Base-by-base conservation (phyloP, 305 asterid species). In the Stenogyne calaminthoides region DNA sequence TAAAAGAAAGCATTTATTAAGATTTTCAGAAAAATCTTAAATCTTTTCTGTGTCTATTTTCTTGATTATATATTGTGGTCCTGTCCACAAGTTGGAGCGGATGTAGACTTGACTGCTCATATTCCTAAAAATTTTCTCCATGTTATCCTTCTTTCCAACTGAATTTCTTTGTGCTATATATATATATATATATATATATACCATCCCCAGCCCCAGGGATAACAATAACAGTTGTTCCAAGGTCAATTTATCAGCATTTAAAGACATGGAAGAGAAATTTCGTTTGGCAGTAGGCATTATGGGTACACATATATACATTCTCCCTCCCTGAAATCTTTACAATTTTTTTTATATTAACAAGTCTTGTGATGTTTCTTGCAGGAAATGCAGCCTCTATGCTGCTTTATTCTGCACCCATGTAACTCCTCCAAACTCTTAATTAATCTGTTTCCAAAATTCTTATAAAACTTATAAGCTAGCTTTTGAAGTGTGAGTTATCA, bases 401-500 rank as follows among this genome's bases (percentile, higher is more conserved):
- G 63, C 91, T 89, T 19, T 91, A 87, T 68, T 81, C 90, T 16
- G 89, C 95, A 32, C 97, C 97, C 70, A 59, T 86, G 97, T 89
- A 86, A 73, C 54, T 42, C 47, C 54, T 42, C 47, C 55, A 64
- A 60, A 67, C 15, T 74, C 71, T 71, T 46, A 18, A 1, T 20
- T 42, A 9, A 6, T 36, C 36, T 36, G 42, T 75, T 18, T 1
- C 32, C 32, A 27, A 58, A 74, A 34, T 11, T 16, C 51, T 20
- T 55, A 36, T 46, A 22, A 18, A 44, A 12, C 40, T 46, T 19
- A n/a, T n/a, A n/a, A n/a, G n/a, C n/a, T n/a, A 40, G 4, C 27
- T 51, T 27, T 52, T 9, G 69, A 47, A 71, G 34, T 37, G n/a
- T n/a, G n/a, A n/a, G n/a, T n/a, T n/a, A n/a, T n/a, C 9, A 36